Evolutionary conservation across 2,329 filamentous ascomycete genomes (phyloP).

Genomic region (Diatrype stigma): DNA sequence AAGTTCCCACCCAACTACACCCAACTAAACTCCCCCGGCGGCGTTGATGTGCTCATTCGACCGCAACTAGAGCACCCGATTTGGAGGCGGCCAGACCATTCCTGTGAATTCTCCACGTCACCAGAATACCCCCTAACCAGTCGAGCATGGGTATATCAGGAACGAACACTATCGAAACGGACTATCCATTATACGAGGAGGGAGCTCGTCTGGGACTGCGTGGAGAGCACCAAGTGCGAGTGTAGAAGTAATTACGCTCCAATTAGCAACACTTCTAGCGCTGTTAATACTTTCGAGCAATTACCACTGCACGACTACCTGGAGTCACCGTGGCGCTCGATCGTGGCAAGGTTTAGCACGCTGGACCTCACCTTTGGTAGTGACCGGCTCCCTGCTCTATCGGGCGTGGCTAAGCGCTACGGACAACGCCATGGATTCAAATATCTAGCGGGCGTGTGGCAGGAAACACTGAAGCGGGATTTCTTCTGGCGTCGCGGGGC

Average conservation of each 20-base stretch:
- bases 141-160: too few relatives aligned
- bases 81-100: too few relatives aligned
- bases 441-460: background rate
- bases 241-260: too few relatives aligned
- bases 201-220: too few relatives aligned
- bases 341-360: background rate
- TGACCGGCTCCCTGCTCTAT: background rate
- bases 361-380: background rate
- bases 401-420: background rate
- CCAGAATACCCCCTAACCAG: too few relatives aligned
- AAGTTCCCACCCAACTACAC: background rate
- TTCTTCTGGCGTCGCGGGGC: background rate
- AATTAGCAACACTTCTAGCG: background rate
- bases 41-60: too few relatives aligned
- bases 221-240: too few relatives aligned
- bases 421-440: background rate
- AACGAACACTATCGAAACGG: too few relatives aligned
- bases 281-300: background rate
- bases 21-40: too few relatives aligned
- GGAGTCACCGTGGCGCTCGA: background rate
- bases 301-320: background rate
- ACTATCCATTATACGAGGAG: too few relatives aligned
- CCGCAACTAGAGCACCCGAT: too few relatives aligned
- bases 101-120: too few relatives aligned
- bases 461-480: background rate